phyloP scores from a whole-genome alignment of 208 protist genomes.

The Acanthamoeba lenticulata region DNA sequence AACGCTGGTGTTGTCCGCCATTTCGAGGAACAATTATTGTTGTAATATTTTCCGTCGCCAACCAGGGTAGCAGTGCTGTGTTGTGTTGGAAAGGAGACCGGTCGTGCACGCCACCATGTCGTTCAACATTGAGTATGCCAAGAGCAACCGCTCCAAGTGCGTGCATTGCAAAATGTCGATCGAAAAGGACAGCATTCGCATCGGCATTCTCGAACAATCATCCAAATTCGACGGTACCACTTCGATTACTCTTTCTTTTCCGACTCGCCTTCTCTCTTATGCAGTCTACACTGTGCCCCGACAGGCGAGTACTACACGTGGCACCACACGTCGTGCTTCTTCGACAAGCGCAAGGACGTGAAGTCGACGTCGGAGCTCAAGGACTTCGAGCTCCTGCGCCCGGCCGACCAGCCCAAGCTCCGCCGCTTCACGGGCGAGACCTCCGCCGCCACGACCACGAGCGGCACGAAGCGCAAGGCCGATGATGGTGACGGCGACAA shows the following conservation, averaged over 20 bases:
- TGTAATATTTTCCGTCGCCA: too few species aligned
- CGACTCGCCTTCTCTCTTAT: neutral
- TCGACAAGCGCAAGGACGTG: conserved; percentile 54
- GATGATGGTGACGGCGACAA: neutral
- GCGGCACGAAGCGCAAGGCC: neutral
- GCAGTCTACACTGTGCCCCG: too few species aligned
- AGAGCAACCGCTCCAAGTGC: conserved; percentile 44
- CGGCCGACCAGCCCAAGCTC: conserved; percentile 61
- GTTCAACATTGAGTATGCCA: conserved; percentile 67
- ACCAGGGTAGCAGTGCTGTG: too few species aligned
- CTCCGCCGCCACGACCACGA: neutral
- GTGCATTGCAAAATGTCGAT: conserved; percentile 46
- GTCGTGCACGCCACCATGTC: neutral
- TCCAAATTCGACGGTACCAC: conserved; percentile 57
- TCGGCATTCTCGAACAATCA: conserved; percentile 50
- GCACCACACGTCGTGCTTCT: conserved; percentile 62
- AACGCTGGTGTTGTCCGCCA: too few species aligned
- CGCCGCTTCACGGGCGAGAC: conserved; percentile 1
- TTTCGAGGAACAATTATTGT: too few species aligned
- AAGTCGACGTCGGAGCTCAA: conserved; percentile 4
- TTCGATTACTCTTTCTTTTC: neutral
- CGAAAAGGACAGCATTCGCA: conserved; percentile 63
- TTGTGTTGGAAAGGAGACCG: too few species aligned
- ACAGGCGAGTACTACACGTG: conserved; percentile 48
- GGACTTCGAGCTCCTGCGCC: conserved; percentile 36